Evolutionary conservation across 192 early-diverging fungal species (phyloP), one percentile per base, ranked within the genome.

Genomic region (Umbelopsis sp.): DNA sequence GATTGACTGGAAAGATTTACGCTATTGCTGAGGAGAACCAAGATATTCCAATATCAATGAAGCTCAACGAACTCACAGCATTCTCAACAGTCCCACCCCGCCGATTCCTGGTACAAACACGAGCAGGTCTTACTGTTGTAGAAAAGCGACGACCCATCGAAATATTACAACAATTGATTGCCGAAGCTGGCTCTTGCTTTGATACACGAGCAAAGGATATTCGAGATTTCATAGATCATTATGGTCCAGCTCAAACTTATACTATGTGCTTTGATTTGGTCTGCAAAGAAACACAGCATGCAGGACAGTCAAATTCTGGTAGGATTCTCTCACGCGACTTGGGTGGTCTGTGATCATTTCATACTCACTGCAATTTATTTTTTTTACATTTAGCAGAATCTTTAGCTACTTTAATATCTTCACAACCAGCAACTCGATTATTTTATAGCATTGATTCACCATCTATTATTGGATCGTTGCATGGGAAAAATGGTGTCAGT

Each of bases 181-280:
- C 78, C 2, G 78, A 85, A 50, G 78, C 82, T 1, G 66, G 80
- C 12, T 68, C 77, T 3, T 68, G 25, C 24, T 34, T 53, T 9
- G 45, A 53, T n/a, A 45, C 54, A 38, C 45, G 54, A 10, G 38
- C 67, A 3, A 54, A 32, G 4, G 67, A 74, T 32, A 51, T 70
- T 44, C 11, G 32, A 31, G 16, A 68, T 68, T 73, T 91, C 72
- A 75, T 89, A 25, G 72, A 74, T 34, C 81, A 74, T 6, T 96
- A 87, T 71, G 89, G 89, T 2, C 71, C 80, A 11, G 83, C 82
- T 41, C 91, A 96, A 77, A 80, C 90, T 14, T 96, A 93, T 66
- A 92, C 94, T 38, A 95, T 98, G 94, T 93, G 91, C 72, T 82
- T 95, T 11, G 87, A 88, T 4, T 84, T 96, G 56, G 56, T 62